A percentile compares a stretch with the other conserved stretches of the same genome.
These are phyloP conservation scores for Petunia secreta DNA, from an alignment of 257 asterid species.

Conservation along the genomic window DNA sequence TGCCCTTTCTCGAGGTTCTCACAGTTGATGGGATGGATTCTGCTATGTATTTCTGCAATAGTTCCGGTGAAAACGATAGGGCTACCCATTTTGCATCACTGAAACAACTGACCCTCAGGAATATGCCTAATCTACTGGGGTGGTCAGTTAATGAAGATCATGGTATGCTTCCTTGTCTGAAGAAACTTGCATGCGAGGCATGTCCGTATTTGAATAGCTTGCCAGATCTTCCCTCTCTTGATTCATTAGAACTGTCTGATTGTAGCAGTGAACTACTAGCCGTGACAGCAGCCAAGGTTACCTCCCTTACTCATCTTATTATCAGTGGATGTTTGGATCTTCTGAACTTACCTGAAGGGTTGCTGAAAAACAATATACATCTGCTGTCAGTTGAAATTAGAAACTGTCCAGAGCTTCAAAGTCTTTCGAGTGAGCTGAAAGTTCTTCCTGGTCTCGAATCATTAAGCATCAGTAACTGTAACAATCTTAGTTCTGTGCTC, in stretches of 20 bases:
- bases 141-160: conserved; percentile 26
- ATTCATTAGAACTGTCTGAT: conserved; percentile 19
- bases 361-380: conserved; percentile 23
- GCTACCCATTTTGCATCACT: conserved; percentile 18
- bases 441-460: conserved; percentile 23
- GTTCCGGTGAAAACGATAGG: neutral
- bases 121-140: conserved; percentile 26
- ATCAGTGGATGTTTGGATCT: conserved; percentile 25
- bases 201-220: conserved; percentile 26
- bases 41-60: conserved; percentile 25
- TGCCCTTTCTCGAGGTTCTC: conserved; percentile 25
- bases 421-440: conserved; percentile 23
- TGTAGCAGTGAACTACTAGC: conserved; percentile 24
- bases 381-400: conserved; percentile 24
- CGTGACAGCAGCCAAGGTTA: conserved; percentile 11
- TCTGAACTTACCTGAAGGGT: conserved; percentile 20
- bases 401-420: conserved; percentile 13
- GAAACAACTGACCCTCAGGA: conserved; percentile 26
- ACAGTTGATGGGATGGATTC: conserved; percentile 28
- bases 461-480: conserved; percentile 27
- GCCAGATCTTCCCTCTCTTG: conserved; percentile 23
- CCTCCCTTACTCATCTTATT: conserved; percentile 29
- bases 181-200: conserved; percentile 22
- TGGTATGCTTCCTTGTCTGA: neutral
- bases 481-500: conserved; percentile 15